A percentile compares a stretch with the other conserved stretches of the same genome.
These are phyloP conservation scores for Pyrus communis DNA, from an alignment of 306 rosid genomes.

Conservation along the genomic window DNA sequence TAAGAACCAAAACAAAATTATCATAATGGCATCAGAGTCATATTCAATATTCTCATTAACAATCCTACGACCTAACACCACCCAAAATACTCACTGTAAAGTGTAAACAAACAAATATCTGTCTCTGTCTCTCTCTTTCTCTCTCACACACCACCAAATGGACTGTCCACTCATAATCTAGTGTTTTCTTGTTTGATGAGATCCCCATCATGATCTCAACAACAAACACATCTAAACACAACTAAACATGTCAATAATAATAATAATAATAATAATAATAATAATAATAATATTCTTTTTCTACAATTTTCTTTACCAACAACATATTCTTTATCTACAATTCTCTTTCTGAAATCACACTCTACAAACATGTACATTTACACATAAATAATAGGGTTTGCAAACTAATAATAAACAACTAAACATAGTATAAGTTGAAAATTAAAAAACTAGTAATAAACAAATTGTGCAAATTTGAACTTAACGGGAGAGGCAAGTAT, in stretches of 20 bases:
- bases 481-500: no score
- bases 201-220: slow-evolving; percentile 30
- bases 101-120: slow-evolving; percentile 22
- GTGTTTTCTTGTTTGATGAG: neutral
- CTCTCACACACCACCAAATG: slow-evolving; percentile 1
- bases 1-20: neutral
- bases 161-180: neutral
- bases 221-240: no score
- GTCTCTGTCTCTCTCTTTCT: neutral
- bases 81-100: slow-evolving; percentile 21
- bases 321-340: neutral
- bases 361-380: neutral
- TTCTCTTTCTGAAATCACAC: neutral
- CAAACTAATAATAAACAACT: no score
- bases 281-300: no score
- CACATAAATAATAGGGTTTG: neutral
- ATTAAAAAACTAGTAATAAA: neutral
- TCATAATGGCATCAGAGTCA: slow-evolving; percentile 25
- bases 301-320: neutral
- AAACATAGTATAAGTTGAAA: neutral
- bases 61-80: neutral
- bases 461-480: no score
- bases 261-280: no score
- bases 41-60: neutral
- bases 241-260: no score